phyloP scores from a whole-genome alignment of 2,329 filamentous ascomycete genomes.

The Fusarium drepaniforme region DNA sequence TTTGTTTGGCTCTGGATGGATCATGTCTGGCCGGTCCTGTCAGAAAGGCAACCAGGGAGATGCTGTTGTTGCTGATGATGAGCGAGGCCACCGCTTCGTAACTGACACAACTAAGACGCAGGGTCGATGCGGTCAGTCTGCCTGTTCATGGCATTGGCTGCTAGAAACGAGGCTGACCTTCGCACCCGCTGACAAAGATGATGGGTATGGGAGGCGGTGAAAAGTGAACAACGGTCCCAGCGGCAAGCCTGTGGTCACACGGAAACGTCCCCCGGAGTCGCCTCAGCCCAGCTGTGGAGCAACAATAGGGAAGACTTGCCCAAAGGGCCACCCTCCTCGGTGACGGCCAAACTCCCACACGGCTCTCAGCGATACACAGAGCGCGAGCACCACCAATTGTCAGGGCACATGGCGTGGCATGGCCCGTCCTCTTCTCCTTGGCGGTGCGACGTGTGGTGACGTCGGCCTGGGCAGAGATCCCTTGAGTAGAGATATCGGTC shows the following conservation, averaged over 20 bases:
- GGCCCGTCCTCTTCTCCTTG: conserved; percentile 33
- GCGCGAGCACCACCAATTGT: conserved; percentile 31
- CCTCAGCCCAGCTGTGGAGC: conserved; percentile 42
- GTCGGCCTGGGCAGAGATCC: conserved; percentile 38
- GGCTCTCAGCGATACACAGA: conserved; percentile 31
- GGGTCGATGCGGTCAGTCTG: conserved; percentile 31
- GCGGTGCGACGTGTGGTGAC: conserved; percentile 41
- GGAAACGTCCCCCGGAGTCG: conserved; percentile 43
- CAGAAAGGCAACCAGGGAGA: not conserved
- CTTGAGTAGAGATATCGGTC: conserved; percentile 29
- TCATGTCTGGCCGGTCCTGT: not conserved
- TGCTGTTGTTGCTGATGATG: not conserved
- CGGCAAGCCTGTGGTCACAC: conserved; percentile 40
- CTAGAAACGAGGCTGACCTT: conserved; percentile 20
- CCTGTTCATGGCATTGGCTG: conserved; percentile 32
- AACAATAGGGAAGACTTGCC: conserved; percentile 36
- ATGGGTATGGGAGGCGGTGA: conserved; percentile 43
- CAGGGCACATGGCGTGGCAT: conserved; percentile 38
- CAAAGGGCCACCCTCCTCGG: conserved; percentile 31
- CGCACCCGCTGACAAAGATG: conserved; percentile 26
- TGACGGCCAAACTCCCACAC: conserved; percentile 21
- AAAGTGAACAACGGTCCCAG: conserved; percentile 37
- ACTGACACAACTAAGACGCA: conserved; percentile 3
- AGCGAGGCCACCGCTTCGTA: not conserved
- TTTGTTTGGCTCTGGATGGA: not conserved